These are phyloP conservation scores for Fusarium sp. DNA, from an alignment of 2,329 filamentous ascomycete genomes.

Conservation along the genomic window DNA sequence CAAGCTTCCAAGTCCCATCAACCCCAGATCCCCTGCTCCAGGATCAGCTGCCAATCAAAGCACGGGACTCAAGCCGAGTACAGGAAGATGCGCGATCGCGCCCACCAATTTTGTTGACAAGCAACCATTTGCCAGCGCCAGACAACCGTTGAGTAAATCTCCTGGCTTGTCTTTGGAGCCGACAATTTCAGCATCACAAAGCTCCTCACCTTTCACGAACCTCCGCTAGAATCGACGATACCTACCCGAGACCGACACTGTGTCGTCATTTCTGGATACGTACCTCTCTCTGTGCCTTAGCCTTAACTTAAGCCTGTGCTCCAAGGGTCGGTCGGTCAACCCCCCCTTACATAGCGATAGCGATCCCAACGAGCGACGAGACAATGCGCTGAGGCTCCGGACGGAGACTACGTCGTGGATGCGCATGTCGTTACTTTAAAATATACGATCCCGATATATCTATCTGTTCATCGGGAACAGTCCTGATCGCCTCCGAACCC, in stretches of 20 bases:
- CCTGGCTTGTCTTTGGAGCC: slow-evolving; percentile 22
- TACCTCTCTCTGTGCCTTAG: slow-evolving; percentile 3
- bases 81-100: slow-evolving; percentile 36
- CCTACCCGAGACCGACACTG: slow-evolving; percentile 24
- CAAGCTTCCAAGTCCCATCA: slow-evolving; percentile 10
- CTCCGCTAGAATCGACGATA: slow-evolving; percentile 18
- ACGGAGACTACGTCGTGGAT: slow-evolving; percentile 37
- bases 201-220: slow-evolving; percentile 3
- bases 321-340: slow-evolving; percentile 28
- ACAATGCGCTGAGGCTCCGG: slow-evolving; percentile 43
- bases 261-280: slow-evolving; percentile 47
- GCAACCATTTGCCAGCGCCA: slow-evolving; percentile 40
- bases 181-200: slow-evolving; percentile 15
- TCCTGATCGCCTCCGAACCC: slow-evolving; percentile 29
- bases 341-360: slow-evolving; percentile 29
- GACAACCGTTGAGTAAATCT: slow-evolving; percentile 32
- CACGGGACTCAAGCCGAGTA: slow-evolving; percentile 41
- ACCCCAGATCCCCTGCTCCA: slow-evolving; percentile 43
- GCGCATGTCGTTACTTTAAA: slow-evolving; percentile 34
- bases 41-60: slow-evolving; percentile 48
- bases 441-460: slow-evolving; percentile 16
- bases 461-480: slow-evolving; percentile 10
- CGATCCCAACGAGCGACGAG: slow-evolving; percentile 27
- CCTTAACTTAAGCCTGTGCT: slow-evolving; percentile 15
- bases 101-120: slow-evolving; percentile 50